Evolutionary conservation across 225 moss, liverwort and hornwort genomes (phyloP).

Genomic region (Bryum argenteum): DNA sequence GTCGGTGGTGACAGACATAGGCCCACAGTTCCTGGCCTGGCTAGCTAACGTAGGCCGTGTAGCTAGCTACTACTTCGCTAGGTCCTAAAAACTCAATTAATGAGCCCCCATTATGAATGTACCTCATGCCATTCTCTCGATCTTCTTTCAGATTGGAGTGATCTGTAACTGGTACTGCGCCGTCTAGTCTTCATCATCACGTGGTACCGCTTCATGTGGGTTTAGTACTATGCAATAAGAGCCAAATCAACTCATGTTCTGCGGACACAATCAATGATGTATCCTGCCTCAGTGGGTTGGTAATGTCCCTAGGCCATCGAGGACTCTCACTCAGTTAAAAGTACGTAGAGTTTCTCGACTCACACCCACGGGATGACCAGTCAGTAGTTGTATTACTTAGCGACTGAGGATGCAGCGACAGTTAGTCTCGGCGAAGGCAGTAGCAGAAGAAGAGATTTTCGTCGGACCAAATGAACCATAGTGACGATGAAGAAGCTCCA

Average conservation of each 20-base stretch:
- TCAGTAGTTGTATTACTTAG: too few relatives aligned
- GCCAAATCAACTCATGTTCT: conserved; percentile 4
- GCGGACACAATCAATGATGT: not conserved
- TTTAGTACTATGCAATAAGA: not conserved
- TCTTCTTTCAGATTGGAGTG: conserved; percentile 29
- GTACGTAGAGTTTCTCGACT: too few relatives aligned
- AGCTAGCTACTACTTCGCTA: not conserved
- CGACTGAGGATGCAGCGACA: conserved; percentile 21
- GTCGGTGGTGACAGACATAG: conserved; percentile 45
- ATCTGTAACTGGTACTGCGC: conserved; percentile 31
- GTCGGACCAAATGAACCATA: conserved; percentile 36
- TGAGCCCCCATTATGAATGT: conserved; percentile 37
- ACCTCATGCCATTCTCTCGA: conserved; percentile 24
- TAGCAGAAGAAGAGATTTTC: conserved; percentile 11
- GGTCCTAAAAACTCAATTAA: conserved; percentile 8
- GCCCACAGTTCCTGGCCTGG: not conserved
- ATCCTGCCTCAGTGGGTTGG: not conserved
- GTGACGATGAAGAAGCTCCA: conserved; percentile 40
- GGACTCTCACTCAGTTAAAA: too few relatives aligned
- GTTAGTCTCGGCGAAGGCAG: conserved; percentile 2
- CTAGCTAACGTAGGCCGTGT: conserved; percentile 2
- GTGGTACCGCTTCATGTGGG: conserved; percentile 21
- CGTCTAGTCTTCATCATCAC: conserved; percentile 28
- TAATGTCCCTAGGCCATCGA: not conserved
- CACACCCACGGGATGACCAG: too few relatives aligned